Evolutionary conservation across 2,329 filamentous ascomycete genomes (phyloP), one percentile per base, ranked within the genome.

Genomic region (Phialophora expanda): DNA sequence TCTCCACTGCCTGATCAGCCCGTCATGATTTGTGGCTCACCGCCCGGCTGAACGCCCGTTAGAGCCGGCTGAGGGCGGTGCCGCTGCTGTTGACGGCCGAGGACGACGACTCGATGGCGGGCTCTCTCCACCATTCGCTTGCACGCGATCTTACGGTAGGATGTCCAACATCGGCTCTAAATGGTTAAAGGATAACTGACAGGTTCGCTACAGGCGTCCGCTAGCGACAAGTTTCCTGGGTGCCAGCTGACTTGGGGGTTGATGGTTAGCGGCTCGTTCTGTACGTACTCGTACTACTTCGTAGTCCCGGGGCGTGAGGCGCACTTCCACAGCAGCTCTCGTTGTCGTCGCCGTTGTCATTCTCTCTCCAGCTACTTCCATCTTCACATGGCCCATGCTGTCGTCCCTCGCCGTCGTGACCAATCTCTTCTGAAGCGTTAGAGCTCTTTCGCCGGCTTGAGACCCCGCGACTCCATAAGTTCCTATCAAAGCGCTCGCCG

Each of bases 31-130:
- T 48, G 44, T 11, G 17, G 9, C 11, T 34, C 32, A 12, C 32
- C 28, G 53, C 53, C 24, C 24, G 53, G 53, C 28, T 55, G 28
- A 55, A 55, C 26, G 53, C 53, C 53, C 53, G 53, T 55, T 9
- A 55, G 51, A 55, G 26, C 51, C 11, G 17, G 38, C n/a, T 17
- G 38, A 14, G n/a, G 14, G 17, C 7, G 14, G 1, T n/a, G 9
- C 17, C 53, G 24, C 24, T 48, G n/a, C 56, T 28, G 6, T 28
- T 34, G 53, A 34, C 53, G 9, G 20, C 53, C 24, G 53, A 11
- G 24, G n/a, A 28, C 24, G 28, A 4, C 12, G n/a, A 28, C n/a
- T 55, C 53, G 28, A 55, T n/a, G 26, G 14, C 48, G 20, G 20
- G n/a, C n/a, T n/a, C 20, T 20, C 44, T 48, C 20, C 44, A 48